Base-by-base conservation (phyloP, 441 rosid genomes). In the Populus trichocarpa region DNA sequence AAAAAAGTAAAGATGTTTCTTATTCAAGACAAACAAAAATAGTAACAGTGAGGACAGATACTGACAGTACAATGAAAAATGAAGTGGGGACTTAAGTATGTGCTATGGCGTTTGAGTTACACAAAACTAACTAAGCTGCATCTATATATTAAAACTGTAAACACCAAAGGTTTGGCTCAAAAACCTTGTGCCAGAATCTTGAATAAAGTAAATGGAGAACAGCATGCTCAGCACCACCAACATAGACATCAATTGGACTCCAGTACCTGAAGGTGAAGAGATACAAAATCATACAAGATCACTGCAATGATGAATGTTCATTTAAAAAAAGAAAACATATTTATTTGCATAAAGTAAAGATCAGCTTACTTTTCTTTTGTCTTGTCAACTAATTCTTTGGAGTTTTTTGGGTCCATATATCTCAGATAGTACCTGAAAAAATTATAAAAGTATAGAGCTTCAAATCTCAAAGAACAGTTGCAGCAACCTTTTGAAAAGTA, bases 141-240 rank as follows among this genome's bases (percentile, higher is more conserved):
- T 18, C 30, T 38, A 68, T 38, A 6, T 63, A 53, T 63, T n/a
- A 50, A 78, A 42, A 61, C 11, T 14, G 32, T 36, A 78, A 76
- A 40, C 50, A 77, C 46, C 33, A 72, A 13, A 72, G 68, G 26
- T 74, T 68, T 28, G 38, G 66, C 61, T 76, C 36, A 72, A 83
- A 23, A 76, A 96, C 99, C 97, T 94, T 96, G 90, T 96, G 99
- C 99, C 98, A 96, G 90, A 96, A 96, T 87, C 99, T 93, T 50
- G 98, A 82, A 79, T 96, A 96, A 75, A 96, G 97, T 77, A 94
- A 89, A 86, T 96, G 99, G 75, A 96, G 94, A 81, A 96, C 98
- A 46, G 99, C 99, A 87, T 96, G 99, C 78, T 96, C 99, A 83
- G 99, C 98, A 78, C 99, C 99, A 59, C 97, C 99, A 42, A 96